Evolutionary conservation across 768 basidiomycete genomes (phyloP).

Genomic region (Agaricus sinodeliciosus): DNA sequence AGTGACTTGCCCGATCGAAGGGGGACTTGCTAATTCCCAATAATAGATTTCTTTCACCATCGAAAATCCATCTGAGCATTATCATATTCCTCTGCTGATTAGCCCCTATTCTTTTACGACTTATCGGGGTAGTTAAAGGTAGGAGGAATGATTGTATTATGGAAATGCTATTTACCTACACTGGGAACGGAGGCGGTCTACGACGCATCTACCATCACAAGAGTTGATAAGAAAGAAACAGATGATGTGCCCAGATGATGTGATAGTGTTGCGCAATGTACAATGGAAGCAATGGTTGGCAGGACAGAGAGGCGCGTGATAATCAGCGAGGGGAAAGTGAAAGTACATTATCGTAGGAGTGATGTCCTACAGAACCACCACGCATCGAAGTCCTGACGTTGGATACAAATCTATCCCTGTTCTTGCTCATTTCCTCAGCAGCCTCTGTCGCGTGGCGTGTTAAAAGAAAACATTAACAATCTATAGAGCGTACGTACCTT

Average conservation of each 20-base stretch:
- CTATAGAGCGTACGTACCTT: conserved; percentile 50
- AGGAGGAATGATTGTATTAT: not conserved
- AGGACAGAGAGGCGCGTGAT: conserved; percentile 15
- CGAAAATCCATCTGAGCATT: conserved; percentile 68
- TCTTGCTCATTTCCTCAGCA: conserved; percentile 88
- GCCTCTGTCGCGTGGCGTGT: conserved; percentile 57
- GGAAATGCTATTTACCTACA: conserved; percentile 9
- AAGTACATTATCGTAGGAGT: conserved; percentile 72
- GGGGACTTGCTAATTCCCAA: conserved; percentile 5
- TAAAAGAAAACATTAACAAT: conserved; percentile 6
- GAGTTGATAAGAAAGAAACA: conserved; percentile 18
- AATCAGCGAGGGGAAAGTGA: conserved; percentile 20
- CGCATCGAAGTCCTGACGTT: conserved; percentile 89
- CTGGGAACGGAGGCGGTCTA: conserved; percentile 21
- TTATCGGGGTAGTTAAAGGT: conserved; percentile 74
- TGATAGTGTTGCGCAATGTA: conserved; percentile 16
- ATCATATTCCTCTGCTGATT: conserved; percentile 88
- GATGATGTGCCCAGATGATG: conserved; percentile 25
- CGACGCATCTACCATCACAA: conserved; percentile 25
- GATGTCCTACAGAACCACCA: conserved; percentile 72
- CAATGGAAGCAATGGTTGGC: conserved; percentile 19
- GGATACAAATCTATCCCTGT: conserved; percentile 72
- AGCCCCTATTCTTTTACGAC: conserved; percentile 91
- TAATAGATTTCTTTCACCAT: conserved; percentile 73
- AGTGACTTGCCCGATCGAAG: not conserved